phyloP scores from a whole-genome alignment of 805 yeast genomes.

The Pichia exigua region DNA sequence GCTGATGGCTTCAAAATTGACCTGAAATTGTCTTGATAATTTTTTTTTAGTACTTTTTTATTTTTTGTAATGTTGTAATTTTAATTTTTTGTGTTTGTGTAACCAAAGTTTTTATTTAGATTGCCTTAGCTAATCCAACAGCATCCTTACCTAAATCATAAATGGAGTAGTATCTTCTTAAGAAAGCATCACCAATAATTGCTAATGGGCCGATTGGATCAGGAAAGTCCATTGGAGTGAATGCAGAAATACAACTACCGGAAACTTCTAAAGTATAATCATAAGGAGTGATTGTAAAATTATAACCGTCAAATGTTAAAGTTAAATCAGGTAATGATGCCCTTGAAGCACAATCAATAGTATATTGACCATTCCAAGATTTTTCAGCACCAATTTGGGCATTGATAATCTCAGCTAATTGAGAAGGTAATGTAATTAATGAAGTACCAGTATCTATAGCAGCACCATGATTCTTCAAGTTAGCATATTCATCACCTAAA shows the following conservation, averaged over 20 bases:
- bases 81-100: neutral
- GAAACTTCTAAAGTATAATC: slow-evolving; percentile 93
- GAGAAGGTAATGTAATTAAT: slow-evolving; percentile 87
- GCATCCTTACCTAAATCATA: slow-evolving; percentile 88
- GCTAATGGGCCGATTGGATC: slow-evolving; percentile 95
- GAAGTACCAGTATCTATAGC: slow-evolving; percentile 99
- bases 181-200: slow-evolving; percentile 94
- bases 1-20: neutral
- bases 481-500: slow-evolving; percentile 87
- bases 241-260: slow-evolving; percentile 93
- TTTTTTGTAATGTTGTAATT: neutral
- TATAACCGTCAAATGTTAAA: slow-evolving; percentile 80
- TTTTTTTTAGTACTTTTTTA: neutral
- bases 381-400: slow-evolving; percentile 95
- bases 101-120: slow-evolving; percentile 25
- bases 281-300: slow-evolving; percentile 81
- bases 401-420: slow-evolving; percentile 90
- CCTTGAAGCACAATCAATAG: slow-evolving; percentile 83
- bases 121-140: slow-evolving; percentile 86
- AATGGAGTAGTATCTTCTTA: slow-evolving; percentile 89
- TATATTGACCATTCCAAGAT: slow-evolving; percentile 96
- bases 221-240: slow-evolving; percentile 97
- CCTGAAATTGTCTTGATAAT: neutral
- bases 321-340: slow-evolving; percentile 85
- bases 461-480: slow-evolving; percentile 79